phyloP scores from a whole-genome alignment of 2,329 filamentous ascomycete species.

The Ophiocordyceps camponoti-leonardi region DNA sequence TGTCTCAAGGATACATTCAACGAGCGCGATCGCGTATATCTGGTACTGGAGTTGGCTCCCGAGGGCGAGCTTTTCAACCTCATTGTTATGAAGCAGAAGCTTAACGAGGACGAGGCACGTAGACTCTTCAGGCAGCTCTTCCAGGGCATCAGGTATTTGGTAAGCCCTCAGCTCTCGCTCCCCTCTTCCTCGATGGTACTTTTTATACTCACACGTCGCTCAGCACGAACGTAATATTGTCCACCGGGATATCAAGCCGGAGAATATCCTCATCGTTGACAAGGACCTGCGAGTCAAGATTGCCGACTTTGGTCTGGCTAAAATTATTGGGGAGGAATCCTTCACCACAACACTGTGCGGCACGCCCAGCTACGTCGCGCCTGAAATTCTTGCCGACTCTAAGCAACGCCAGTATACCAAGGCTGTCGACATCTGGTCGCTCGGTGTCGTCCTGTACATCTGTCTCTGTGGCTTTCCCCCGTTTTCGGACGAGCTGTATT shows the following conservation, averaged over 20 bases:
- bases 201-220: not conserved
- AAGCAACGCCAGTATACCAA: conserved; percentile 79
- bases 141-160: conserved; percentile 85
- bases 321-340: conserved; percentile 96
- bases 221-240: conserved; percentile 96
- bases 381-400: conserved; percentile 76
- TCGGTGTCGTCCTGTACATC: conserved; percentile 96
- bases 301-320: conserved; percentile 90
- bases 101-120: conserved; percentile 68
- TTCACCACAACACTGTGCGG: conserved; percentile 94
- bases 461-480: conserved; percentile 93
- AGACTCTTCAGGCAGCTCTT: conserved; percentile 86
- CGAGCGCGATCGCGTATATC: conserved; percentile 75
- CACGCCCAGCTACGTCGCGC: conserved; percentile 93
- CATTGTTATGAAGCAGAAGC: conserved; percentile 79
- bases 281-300: conserved; percentile 77
- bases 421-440: conserved; percentile 89
- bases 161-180: conserved; percentile 21
- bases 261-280: conserved; percentile 84
- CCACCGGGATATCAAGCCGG: conserved; percentile 93
- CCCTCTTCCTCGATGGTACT: not conserved
- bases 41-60: conserved; percentile 76
- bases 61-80: conserved; percentile 94
- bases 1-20: conserved; percentile 93
- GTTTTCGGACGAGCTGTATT: conserved; percentile 86